Evolutionary conservation across 345 rosid genomes (phyloP).

Genomic region (Cardiospermum halicacabum): DNA sequence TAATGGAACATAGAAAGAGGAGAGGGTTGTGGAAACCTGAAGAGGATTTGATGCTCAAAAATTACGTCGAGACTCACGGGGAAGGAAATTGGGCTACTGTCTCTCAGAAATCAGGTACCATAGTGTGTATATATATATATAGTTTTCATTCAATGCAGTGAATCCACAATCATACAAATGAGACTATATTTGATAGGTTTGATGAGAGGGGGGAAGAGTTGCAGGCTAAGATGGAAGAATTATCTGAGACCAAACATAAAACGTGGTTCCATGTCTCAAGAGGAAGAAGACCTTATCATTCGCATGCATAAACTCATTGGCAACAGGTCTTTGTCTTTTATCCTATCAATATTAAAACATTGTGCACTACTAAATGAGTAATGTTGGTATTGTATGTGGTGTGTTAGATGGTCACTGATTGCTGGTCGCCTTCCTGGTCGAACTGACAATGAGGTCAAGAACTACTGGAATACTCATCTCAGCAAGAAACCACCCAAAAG

Average conservation of each 20-base stretch:
- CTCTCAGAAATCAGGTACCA: constrained; percentile 55
- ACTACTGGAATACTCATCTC: constrained; percentile 93
- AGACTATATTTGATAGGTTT: constrained; percentile 33
- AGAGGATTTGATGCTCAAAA: constrained; percentile 67
- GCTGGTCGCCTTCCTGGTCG: constrained; percentile 89
- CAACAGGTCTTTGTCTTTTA: no score
- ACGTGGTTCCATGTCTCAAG: constrained; percentile 68
- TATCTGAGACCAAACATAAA: constrained; percentile 77
- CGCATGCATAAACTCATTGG: constrained; percentile 92
- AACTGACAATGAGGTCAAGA: constrained; percentile 84
- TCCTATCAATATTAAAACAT: no score
- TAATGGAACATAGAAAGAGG: constrained; percentile 40
- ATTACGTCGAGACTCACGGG: constrained; percentile 66
- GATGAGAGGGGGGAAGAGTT: constrained; percentile 81
- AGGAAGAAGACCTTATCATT: constrained; percentile 80
- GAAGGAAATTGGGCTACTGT: constrained; percentile 85
- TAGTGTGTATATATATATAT: neutral
- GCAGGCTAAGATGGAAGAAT: constrained; percentile 86
- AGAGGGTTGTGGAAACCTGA: constrained; percentile 90
- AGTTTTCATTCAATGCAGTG: no score
- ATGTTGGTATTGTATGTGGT: no score
- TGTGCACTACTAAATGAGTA: no score
- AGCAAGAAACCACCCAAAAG: constrained; percentile 47
- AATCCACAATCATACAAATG: neutral
- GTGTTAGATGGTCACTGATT: constrained; percentile 67